These are phyloP conservation scores for Epichloe gansuensis DNA, from an alignment of 2,329 filamentous ascomycete genomes.

Conservation along the genomic window DNA sequence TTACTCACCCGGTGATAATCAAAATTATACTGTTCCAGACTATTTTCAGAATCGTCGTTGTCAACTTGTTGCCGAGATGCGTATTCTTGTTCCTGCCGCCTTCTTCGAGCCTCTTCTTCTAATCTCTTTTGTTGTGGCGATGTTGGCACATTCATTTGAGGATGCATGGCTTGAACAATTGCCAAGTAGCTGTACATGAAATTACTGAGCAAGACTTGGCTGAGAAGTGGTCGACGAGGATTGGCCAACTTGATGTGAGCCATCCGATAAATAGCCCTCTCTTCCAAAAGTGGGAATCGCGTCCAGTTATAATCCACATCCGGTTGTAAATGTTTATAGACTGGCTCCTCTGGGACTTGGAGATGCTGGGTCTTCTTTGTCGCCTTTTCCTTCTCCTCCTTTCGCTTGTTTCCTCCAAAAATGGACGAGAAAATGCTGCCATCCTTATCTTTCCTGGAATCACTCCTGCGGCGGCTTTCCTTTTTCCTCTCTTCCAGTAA, in stretches of 20 bases:
- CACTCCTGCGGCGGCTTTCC: constrained; percentile 60
- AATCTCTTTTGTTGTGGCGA: constrained; percentile 59
- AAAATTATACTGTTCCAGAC: constrained; percentile 38
- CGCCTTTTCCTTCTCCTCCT: constrained; percentile 59
- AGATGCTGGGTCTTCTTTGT: constrained; percentile 65
- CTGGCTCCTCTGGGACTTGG: constrained; percentile 66
- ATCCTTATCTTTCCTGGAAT: constrained; percentile 82
- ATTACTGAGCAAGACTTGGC: constrained; percentile 91
- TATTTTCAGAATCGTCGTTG: constrained; percentile 32
- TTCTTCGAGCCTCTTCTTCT: constrained; percentile 40
- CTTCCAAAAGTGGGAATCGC: constrained; percentile 85
- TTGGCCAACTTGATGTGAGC: constrained; percentile 99
- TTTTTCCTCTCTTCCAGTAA: constrained; percentile 75
- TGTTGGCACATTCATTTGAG: constrained; percentile 80
- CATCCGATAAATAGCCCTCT: constrained; percentile 96
- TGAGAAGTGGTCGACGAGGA: constrained; percentile 78
- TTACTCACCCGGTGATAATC: constrained; percentile 39
- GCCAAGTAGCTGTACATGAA: constrained; percentile 99
- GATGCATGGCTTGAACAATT: constrained; percentile 98
- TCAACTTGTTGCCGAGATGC: constrained; percentile 33
- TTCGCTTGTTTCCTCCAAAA: constrained; percentile 84
- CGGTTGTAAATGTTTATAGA: constrained; percentile 58
- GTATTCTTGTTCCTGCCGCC: constrained; percentile 37
- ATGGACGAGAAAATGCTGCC: constrained; percentile 88
- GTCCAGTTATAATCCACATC: constrained; percentile 96